Evolutionary conservation across 441 rosid genomes (phyloP), one percentile per base, ranked within the genome.

Genomic region (Erodium texanum): DNA sequence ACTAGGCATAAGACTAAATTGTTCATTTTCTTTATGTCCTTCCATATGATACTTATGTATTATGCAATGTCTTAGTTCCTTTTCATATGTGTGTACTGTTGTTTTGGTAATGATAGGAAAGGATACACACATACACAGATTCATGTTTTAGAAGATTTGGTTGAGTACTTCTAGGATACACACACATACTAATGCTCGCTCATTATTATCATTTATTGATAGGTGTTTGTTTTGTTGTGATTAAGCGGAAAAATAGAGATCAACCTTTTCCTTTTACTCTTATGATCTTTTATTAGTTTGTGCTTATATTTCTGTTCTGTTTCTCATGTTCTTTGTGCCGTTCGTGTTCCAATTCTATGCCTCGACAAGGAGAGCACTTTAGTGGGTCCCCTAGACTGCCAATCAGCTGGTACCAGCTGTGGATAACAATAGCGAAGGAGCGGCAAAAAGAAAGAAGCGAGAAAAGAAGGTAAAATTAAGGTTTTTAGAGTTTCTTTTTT

Each of bases 321-420:
- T 89, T 72, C 87, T 94, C 24, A 83, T 94, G 5, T 89, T 92
- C 77, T 94, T 94, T 70, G 73, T 89, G 66, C 97, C 97, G n/a
- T 94, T 94, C 70, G 63, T 94, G 77, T 88, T 94, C 74, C 93
- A 85, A 81, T 87, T 94, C 24, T 94, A 88, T 62, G 94, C 98
- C 0, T 94, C 99, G 5, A 84, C 93, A 0, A 86, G 92, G 74
- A 98, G 97, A 64, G 99, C 93, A 3, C 85, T 94, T 18, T 83
- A 97, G 94, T 94, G 99, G 98, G 79, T 94, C 71, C 88, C 94
- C 0, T 89, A 85, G 89, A 77, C 84, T 67, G 73, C 78, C 0
- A 77, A 80, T 71, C 96, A 88, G 77, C 71, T 92, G 59, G n/a
- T n/a, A n/a, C n/a, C n/a, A n/a, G n/a, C n/a, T n/a, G n/a, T n/a